A percentile compares a stretch with the other conserved stretches of the same genome.
Evolutionary conservation across 192 early-diverging fungal genomes (phyloP).

Genomic region (Funneliformis mosseae): DNA sequence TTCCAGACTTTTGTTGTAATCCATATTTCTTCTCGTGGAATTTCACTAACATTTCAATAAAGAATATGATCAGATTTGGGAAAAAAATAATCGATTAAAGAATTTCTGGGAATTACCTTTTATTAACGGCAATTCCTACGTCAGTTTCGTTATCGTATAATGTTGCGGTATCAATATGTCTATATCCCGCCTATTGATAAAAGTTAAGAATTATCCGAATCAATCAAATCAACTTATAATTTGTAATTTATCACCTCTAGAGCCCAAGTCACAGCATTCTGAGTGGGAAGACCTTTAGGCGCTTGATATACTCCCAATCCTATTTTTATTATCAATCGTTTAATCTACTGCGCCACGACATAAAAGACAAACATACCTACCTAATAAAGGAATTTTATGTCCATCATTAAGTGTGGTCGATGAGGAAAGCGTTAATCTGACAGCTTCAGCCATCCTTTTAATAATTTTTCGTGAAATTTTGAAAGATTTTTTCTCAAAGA

Average conservation of each 20-base stretch:
- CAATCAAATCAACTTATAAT: neutral
- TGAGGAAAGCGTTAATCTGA: neutral
- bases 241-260: neutral
- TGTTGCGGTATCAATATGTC: slow-evolving; percentile 58
- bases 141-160: slow-evolving; percentile 48
- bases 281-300: neutral
- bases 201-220: neutral
- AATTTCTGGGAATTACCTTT: slow-evolving; percentile 37
- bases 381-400: neutral
- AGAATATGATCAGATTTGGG: neutral
- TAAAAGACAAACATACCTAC: neutral
- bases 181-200: slow-evolving; percentile 50
- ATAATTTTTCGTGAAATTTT: neutral
- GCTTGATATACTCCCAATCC: neutral
- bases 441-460: neutral
- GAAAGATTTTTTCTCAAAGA: too few relatives aligned
- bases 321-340: neutral
- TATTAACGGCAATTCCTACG: slow-evolving; percentile 47
- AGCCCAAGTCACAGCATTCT: neutral
- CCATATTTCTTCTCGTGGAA: slow-evolving; percentile 58
- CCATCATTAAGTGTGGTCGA: neutral
- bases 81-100: neutral
- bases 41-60: slow-evolving; percentile 2
- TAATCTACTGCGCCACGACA: neutral
- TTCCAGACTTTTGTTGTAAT: slow-evolving; percentile 66